Evolutionary conservation across 208 protist species (phyloP).

Genomic region (Trypanosoma melophagium): DNA sequence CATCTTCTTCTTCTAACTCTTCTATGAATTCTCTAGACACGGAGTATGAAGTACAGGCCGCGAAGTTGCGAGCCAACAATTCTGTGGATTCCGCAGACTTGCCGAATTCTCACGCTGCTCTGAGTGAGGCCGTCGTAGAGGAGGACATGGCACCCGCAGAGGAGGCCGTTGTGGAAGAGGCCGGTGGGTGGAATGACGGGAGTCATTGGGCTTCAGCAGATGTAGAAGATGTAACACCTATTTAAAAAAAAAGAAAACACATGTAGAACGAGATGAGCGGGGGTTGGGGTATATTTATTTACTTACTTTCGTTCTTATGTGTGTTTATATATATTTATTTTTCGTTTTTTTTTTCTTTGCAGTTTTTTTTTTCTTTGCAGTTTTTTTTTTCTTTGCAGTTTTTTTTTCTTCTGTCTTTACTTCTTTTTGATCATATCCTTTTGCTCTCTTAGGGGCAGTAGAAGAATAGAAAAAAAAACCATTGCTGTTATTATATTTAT

Average conservation of each 20-base stretch:
- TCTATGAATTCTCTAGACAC: background rate
- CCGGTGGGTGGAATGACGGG: conserved; percentile 8
- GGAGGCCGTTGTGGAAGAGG: conserved; percentile 19
- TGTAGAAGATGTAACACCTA: conserved; percentile 57
- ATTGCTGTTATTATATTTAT: too few species aligned
- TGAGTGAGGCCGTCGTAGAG: background rate
- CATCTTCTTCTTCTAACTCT: background rate
- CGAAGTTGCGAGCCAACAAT: too few species aligned
- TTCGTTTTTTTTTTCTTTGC: too few species aligned
- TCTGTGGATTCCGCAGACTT: too few species aligned
- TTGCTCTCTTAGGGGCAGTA: too few species aligned
- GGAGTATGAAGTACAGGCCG: background rate
- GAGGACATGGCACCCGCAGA: conserved; percentile 1
- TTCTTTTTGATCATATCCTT: background rate
- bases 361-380: too few species aligned
- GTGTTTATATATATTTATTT: conserved; percentile 22
- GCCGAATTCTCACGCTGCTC: too few species aligned
- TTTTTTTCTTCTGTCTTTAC: background rate
- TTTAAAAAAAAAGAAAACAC: conserved; percentile 24
- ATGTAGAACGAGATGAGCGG: background rate
- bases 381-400: too few species aligned
- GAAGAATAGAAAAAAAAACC: too few species aligned
- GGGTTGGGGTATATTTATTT: background rate
- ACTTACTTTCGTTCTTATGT: background rate
- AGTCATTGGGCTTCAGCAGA: conserved; percentile 19